phyloP scores from a whole-genome alignment of 805 yeast genomes.

The Lipomyces spencermartinsiae region DNA sequence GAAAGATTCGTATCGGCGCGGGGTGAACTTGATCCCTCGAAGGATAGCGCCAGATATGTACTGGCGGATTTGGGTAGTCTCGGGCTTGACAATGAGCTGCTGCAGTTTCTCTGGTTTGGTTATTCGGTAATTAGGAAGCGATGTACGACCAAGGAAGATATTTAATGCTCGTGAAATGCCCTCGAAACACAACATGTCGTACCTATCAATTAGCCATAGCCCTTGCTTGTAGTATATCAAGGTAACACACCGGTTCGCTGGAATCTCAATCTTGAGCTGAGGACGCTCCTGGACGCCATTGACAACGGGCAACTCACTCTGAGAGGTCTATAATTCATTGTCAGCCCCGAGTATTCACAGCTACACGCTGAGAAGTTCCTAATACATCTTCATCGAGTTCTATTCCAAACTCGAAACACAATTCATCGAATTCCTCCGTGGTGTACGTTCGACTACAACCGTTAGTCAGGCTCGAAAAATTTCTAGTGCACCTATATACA shows the following conservation, averaged over 20 bases:
- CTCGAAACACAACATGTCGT: slow-evolving; percentile 96
- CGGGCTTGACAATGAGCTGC: slow-evolving; percentile 73
- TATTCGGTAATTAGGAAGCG: slow-evolving; percentile 71
- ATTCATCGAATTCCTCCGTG: slow-evolving; percentile 92
- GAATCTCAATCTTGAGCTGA: slow-evolving; percentile 94
- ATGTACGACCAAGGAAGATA: slow-evolving; percentile 75
- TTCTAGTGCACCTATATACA: slow-evolving; percentile 2
- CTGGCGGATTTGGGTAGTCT: slow-evolving; percentile 76
- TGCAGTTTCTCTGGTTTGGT: slow-evolving; percentile 65
- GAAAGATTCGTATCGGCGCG: slow-evolving; percentile 89
- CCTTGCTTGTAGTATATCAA: not conserved
- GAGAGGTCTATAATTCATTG: slow-evolving; percentile 32
- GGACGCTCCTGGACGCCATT: slow-evolving; percentile 69
- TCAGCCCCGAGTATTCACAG: not conserved
- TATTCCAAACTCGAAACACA: slow-evolving; percentile 96
- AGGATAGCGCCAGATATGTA: slow-evolving; percentile 95
- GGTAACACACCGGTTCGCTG: slow-evolving; percentile 76
- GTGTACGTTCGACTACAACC: slow-evolving; percentile 58
- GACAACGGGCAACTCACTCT: slow-evolving; percentile 49
- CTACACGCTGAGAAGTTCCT: not conserved
- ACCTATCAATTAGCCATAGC: slow-evolving; percentile 44
- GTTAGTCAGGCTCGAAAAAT: not conserved
- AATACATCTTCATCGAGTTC: slow-evolving; percentile 89
- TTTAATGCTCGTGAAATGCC: slow-evolving; percentile 96
- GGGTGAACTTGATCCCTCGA: slow-evolving; percentile 80